These are phyloP conservation scores for Phoenix roebelenii DNA, from an alignment of 176 grass and related monocot genomes.

Conservation along the genomic window DNA sequence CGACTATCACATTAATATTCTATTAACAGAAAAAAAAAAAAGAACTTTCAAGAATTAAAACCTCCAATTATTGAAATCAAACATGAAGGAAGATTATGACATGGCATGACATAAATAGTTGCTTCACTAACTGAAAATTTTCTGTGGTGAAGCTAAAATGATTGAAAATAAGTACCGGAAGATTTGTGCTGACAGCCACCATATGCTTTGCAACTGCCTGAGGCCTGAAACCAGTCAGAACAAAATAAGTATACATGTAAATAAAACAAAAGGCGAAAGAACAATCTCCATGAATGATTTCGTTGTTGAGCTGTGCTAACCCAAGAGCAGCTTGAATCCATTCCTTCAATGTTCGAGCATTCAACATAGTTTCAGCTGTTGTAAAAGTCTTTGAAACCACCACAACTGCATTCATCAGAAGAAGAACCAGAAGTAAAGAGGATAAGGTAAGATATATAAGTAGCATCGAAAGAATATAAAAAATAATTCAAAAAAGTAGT, in stretches of 20 bases:
- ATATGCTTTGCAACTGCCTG: conserved; percentile 94
- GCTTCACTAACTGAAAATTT: not conserved
- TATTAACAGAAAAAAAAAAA: no score
- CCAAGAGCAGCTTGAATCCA: conserved; percentile 90
- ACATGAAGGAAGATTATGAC: no score
- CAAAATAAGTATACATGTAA: conserved; percentile 15
- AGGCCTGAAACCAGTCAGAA: conserved; percentile 33
- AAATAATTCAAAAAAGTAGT: not conserved
- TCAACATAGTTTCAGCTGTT: conserved; percentile 98
- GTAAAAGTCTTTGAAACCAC: conserved; percentile 99
- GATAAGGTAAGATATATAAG: not conserved
- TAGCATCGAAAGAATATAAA: not conserved
- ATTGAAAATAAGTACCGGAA: not conserved
- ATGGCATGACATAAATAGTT: not conserved
- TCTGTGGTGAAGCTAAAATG: no score
- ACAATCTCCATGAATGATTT: conserved; percentile 18
- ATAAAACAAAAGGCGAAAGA: not conserved
- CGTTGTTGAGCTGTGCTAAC: conserved; percentile 32
- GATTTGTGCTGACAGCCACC: conserved; percentile 89
- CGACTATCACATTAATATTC: no score
- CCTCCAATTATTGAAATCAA: no score
- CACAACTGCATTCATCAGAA: conserved; percentile 45
- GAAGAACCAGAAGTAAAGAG: conserved; percentile 1
- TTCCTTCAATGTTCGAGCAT: conserved; percentile 93
- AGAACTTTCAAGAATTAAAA: no score